Evolutionary conservation across 1,284 basidiomycete genomes (phyloP).

Genomic region (Sparassis latifolia): DNA sequence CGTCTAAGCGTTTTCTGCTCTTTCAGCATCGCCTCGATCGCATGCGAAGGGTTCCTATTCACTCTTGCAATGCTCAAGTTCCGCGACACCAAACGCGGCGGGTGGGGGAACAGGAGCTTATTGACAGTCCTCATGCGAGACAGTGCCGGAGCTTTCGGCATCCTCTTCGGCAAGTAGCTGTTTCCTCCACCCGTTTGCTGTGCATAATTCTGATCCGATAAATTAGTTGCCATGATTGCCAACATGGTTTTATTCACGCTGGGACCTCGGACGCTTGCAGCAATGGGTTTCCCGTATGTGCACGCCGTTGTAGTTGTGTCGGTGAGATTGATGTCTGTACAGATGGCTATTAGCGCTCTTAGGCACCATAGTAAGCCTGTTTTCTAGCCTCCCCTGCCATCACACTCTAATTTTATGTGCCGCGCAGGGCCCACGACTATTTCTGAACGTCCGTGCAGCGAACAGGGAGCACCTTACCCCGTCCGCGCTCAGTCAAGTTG

Average conservation of each 20-base stretch:
- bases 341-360: conserved; percentile 23
- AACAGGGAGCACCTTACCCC: not conserved
- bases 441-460: conserved; percentile 17
- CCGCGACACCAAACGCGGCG: conserved; percentile 19
- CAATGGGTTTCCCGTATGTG: conserved; percentile 22
- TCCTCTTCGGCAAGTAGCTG: conserved; percentile 19
- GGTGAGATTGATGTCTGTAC: not conserved
- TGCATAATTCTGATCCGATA: not conserved
- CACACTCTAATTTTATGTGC: not conserved
- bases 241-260: conserved; percentile 23
- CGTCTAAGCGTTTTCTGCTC: not conserved
- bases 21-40: conserved; percentile 26
- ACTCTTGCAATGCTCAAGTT: conserved; percentile 28
- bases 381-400: no score
- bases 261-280: conserved; percentile 18
- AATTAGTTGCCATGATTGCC: conserved; percentile 18
- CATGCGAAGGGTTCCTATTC: conserved; percentile 31
- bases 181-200: not conserved
- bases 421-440: conserved; percentile 21
- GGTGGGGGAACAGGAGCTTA: conserved; percentile 26
- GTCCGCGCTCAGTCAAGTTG: not conserved
- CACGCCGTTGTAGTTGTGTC: not conserved
- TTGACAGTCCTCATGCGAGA: conserved; percentile 30
- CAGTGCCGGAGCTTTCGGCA: conserved; percentile 24
- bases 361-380: conserved; percentile 15